Conservation (phyloP, 345 rosid species). For the Corymbia maculata region DNA sequence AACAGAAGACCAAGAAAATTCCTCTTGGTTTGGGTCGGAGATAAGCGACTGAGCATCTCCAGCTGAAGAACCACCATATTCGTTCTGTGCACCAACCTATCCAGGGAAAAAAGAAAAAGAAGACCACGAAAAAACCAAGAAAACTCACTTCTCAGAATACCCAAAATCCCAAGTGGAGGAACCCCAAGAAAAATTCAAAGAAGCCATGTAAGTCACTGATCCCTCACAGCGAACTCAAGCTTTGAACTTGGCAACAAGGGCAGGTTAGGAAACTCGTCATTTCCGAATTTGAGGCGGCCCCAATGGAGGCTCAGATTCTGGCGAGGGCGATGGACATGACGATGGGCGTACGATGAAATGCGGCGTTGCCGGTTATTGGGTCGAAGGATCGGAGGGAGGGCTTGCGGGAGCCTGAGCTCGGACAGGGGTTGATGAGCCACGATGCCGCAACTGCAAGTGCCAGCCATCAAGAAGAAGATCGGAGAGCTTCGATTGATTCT, state of each 20-base stretch:
- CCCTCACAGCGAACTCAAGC: neutral
- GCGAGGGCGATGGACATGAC: neutral
- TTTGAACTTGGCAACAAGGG: neutral
- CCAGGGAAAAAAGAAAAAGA: neutral
- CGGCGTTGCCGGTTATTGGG: neutral
- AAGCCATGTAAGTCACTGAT: neutral
- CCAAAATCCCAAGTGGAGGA: neutral
- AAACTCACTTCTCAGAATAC: neutral
- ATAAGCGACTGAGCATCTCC: constrained; percentile 34
- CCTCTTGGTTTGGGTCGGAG: constrained; percentile 42
- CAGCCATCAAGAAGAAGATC: neutral
- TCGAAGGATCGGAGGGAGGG: neutral
- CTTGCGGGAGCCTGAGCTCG: neutral
- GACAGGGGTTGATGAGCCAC: neutral
- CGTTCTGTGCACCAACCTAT: constrained; percentile 43
- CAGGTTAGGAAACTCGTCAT: neutral
- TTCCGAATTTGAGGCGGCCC: neutral
- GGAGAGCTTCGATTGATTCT: neutral
- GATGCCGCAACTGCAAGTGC: neutral
- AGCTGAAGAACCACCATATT: constrained; percentile 39
- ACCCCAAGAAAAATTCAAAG: neutral
- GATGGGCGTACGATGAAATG: neutral
- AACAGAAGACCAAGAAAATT: constrained; percentile 82
- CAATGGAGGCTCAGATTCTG: neutral
- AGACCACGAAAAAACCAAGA: neutral